Percentiles rank a stretch among this genome's conserved stretches.
These are phyloP conservation scores for Radiomyces spectabilis DNA, from an alignment of 192 early-diverging fungal species.

Conservation along the genomic window DNA sequence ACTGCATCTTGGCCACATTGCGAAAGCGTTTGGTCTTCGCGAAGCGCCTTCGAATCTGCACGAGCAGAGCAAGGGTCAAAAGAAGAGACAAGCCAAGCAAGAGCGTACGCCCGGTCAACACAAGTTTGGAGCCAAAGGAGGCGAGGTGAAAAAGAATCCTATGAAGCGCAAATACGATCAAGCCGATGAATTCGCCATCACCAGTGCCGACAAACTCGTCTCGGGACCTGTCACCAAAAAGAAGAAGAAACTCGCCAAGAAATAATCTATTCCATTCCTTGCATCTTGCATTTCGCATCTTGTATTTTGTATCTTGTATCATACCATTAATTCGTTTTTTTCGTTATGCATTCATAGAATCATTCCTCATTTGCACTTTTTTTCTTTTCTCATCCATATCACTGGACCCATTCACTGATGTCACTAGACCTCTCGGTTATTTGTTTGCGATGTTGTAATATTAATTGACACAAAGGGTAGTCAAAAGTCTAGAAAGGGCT, in stretches of 20 bases:
- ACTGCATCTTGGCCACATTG: constrained; percentile 94
- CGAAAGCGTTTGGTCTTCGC: constrained; percentile 92
- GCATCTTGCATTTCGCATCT: too few relatives aligned
- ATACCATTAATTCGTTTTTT: too few relatives aligned
- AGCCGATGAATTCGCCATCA: constrained; percentile 30
- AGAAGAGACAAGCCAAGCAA: constrained; percentile 26
- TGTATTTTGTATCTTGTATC: too few relatives aligned
- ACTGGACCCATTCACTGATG: too few relatives aligned
- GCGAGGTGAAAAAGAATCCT: constrained; percentile 4
- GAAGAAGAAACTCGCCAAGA: constrained; percentile 12
- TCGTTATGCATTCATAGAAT: too few relatives aligned
- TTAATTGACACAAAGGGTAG: too few relatives aligned
- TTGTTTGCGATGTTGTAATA: too few relatives aligned
- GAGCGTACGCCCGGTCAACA: constrained; percentile 23
- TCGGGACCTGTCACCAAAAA: constrained; percentile 22
- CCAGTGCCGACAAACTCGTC: constrained; percentile 1
- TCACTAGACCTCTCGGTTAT: too few relatives aligned
- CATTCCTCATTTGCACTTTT: too few relatives aligned
- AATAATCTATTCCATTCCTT: too few relatives aligned
- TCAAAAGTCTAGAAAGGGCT: too few relatives aligned
- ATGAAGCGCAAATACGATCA: constrained; percentile 23
- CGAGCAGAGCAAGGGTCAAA: constrained; percentile 32
- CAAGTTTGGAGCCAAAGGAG: constrained; percentile 6
- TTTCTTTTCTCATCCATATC: too few relatives aligned
- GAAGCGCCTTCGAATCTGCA: constrained; percentile 77